phyloP scores from a whole-genome alignment of 2,329 filamentous ascomycete species.

The Botrytis elliptica region DNA sequence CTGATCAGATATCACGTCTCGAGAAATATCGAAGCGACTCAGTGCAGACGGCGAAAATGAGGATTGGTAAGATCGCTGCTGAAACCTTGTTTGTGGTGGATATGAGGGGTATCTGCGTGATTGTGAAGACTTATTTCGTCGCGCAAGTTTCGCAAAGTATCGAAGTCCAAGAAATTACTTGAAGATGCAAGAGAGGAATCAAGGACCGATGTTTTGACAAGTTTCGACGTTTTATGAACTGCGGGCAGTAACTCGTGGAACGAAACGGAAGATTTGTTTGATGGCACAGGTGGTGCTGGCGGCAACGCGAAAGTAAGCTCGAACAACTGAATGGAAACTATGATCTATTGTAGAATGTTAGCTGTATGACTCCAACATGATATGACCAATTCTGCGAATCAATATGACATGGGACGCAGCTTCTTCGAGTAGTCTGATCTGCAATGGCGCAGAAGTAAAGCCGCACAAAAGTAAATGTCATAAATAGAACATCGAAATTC shows the following conservation, averaged over 20 bases:
- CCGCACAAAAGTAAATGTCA: slow-evolving; percentile 11
- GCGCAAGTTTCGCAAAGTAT: slow-evolving; percentile 17
- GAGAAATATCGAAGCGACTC: slow-evolving; percentile 3
- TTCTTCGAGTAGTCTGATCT: slow-evolving; percentile 1
- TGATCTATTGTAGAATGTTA: slow-evolving; percentile 16
- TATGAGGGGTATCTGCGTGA: not conserved
- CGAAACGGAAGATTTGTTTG: slow-evolving; percentile 30
- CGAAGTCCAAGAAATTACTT: slow-evolving; percentile 17
- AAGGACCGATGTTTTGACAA: slow-evolving; percentile 21
- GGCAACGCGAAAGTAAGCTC: slow-evolving; percentile 26
- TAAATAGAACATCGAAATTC: not conserved
- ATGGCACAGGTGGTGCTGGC: slow-evolving; percentile 35
- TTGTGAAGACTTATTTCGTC: not conserved
- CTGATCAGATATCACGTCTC: slow-evolving; percentile 25
- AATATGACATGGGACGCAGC: not conserved
- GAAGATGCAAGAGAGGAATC: slow-evolving; percentile 23
- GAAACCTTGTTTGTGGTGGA: not conserved
- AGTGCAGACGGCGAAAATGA: not conserved
- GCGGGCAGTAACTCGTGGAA: slow-evolving; percentile 30
- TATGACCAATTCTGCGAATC: slow-evolving; percentile 7
- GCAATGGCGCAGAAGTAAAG: slow-evolving; percentile 13
- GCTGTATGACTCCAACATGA: slow-evolving; percentile 22
- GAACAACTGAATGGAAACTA: slow-evolving; percentile 24
- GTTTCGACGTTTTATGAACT: slow-evolving; percentile 16
- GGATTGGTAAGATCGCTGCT: not conserved